A percentile compares a stretch with the other conserved stretches of the same genome.
Conservation (phyloP, 768 basidiomycete species). For the Saitozyma sp. region DNA sequence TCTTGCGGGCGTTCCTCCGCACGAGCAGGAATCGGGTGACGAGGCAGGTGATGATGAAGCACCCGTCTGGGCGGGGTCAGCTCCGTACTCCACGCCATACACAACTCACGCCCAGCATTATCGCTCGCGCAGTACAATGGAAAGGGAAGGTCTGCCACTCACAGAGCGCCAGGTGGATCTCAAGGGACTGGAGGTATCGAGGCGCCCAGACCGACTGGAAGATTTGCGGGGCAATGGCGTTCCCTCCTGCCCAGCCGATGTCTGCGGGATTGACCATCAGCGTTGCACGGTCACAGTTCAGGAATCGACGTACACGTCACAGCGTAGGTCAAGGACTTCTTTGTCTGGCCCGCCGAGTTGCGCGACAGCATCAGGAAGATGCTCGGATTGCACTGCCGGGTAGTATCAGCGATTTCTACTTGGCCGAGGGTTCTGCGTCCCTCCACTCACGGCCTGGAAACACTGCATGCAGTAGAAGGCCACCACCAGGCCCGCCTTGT, state of each 20-base stretch:
- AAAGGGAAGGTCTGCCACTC: slow-evolving; percentile 42
- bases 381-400: slow-evolving; percentile 6
- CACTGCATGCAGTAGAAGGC: slow-evolving; percentile 57
- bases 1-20: slow-evolving; percentile 47
- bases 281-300: not conserved
- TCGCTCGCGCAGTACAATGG: slow-evolving; percentile 53
- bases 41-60: slow-evolving; percentile 56
- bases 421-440: no score
- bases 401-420: not conserved
- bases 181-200: slow-evolving; percentile 58
- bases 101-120: slow-evolving; percentile 19
- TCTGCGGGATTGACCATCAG: slow-evolving; percentile 19
- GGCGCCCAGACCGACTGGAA: slow-evolving; percentile 58
- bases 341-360: slow-evolving; percentile 43
- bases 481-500: slow-evolving; percentile 58
- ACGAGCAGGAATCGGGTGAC: slow-evolving; percentile 57
- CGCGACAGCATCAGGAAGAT: slow-evolving; percentile 29
- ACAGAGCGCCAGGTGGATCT: slow-evolving; percentile 58
- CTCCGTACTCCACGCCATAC: no score
- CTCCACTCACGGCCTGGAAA: slow-evolving; percentile 9
- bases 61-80: slow-evolving; percentile 25
- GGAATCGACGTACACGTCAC: slow-evolving; percentile 11
- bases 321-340: slow-evolving; percentile 58
- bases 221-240: slow-evolving; percentile 59
- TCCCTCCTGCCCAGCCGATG: slow-evolving; percentile 60